phyloP scores from a whole-genome alignment of 1,139 yeast species.

The Yamadazyma buinensis region DNA sequence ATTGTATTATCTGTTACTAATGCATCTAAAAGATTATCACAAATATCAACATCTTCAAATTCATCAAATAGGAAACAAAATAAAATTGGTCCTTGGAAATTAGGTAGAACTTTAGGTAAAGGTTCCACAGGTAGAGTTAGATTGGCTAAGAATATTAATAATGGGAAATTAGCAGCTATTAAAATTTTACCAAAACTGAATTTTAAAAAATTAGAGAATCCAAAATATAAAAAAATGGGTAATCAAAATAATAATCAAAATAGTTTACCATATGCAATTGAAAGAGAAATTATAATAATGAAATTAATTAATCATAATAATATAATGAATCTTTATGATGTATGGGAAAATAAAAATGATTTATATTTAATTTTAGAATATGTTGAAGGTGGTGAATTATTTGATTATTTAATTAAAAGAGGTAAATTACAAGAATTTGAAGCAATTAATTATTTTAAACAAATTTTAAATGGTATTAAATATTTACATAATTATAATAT shows the following conservation, averaged over 20 bases:
- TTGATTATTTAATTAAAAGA: constrained; percentile 82
- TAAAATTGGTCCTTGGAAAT: constrained; percentile 94
- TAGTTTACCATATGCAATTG: constrained; percentile 87
- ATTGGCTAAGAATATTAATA: constrained; percentile 77
- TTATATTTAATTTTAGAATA: constrained; percentile 88
- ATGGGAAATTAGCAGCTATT: constrained; percentile 93
- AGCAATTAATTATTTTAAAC: constrained; percentile 87
- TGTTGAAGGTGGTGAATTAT: constrained; percentile 96
- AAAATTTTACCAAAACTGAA: constrained; percentile 88
- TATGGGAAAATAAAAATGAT: constrained; percentile 97
- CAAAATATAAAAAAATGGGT: constrained; percentile 36
- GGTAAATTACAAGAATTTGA: constrained; percentile 88
- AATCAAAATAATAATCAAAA: constrained; percentile 16
- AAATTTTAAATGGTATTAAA: constrained; percentile 85
- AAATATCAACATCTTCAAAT: constrained; percentile 55
- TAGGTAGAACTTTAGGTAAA: constrained; percentile 90
- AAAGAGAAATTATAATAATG: constrained; percentile 91
- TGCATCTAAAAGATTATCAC: constrained; percentile 62
- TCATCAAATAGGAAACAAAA: constrained; percentile 55
- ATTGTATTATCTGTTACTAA: constrained; percentile 55
- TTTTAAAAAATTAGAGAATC: constrained; percentile 53
- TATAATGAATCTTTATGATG: constrained; percentile 94
- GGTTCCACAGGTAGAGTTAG: constrained; percentile 96
- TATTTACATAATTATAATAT: constrained; percentile 94
- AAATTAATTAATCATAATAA: constrained; percentile 90